A percentile compares a stretch with the other conserved stretches of the same genome.
phyloP scores from a whole-genome alignment of 306 rosid genomes.

The Quillaja saponaria region DNA sequence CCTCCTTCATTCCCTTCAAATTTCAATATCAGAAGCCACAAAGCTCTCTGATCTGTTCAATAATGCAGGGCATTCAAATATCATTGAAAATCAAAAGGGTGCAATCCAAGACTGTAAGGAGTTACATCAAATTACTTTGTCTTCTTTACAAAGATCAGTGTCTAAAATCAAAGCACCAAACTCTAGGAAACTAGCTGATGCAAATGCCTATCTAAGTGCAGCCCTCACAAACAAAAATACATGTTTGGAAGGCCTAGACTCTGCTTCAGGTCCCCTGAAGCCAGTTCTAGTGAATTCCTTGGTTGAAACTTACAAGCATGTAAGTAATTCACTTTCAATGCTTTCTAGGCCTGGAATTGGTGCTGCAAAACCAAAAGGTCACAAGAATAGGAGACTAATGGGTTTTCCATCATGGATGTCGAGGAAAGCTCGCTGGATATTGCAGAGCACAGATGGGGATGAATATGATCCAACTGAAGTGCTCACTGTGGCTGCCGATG shows the following conservation, averaged over 20 bases:
- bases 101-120: conserved; percentile 67
- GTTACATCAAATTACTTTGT: conserved; percentile 63
- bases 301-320: conserved; percentile 51
- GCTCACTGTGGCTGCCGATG: conserved; percentile 67
- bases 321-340: conserved; percentile 69
- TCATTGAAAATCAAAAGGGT: conserved; percentile 67
- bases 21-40: conserved; percentile 55
- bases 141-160: conserved; percentile 51
- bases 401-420: conserved; percentile 43
- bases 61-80: conserved; percentile 38
- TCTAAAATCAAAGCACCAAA: conserved; percentile 38
- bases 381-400: conserved; percentile 48
- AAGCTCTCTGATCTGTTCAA: conserved; percentile 55
- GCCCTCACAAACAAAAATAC: conserved; percentile 85
- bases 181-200: conserved; percentile 40
- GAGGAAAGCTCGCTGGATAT: conserved; percentile 30
- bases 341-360: conserved; percentile 37
- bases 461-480: conserved; percentile 44
- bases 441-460: conserved; percentile 38
- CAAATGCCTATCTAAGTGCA: conserved; percentile 75
- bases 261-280: conserved; percentile 70
- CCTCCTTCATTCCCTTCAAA: conserved; percentile 63
- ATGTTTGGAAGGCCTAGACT: conserved; percentile 73
- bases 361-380: conserved; percentile 24
- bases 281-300: conserved; percentile 49